phyloP scores from a whole-genome alignment of 1,284 basidiomycete species.

The Leccinum pachyderme region DNA sequence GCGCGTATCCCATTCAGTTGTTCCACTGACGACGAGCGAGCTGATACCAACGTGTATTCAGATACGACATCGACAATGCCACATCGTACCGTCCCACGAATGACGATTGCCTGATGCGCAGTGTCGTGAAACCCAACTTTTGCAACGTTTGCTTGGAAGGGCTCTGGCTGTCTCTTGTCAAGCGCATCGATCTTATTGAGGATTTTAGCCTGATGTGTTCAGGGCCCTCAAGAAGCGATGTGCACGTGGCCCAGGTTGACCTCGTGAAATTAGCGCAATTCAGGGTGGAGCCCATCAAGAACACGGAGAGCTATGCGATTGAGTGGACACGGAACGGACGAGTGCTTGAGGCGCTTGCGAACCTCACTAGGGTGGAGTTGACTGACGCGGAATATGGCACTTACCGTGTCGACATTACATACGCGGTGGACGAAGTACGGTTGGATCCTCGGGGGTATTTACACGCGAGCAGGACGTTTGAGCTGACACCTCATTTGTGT shows the following conservation, averaged over 20 bases:
- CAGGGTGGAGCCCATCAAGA: conserved; percentile 36
- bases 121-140: conserved; percentile 67
- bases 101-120: conserved; percentile 83
- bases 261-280: conserved; percentile 63
- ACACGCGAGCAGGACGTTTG: conserved; percentile 22
- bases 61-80: conserved; percentile 57
- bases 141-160: conserved; percentile 75
- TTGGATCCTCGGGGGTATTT: conserved; percentile 41
- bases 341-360: conserved; percentile 43
- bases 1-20: conserved; percentile 34
- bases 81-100: conserved; percentile 77
- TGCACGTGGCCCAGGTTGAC: conserved; percentile 39
- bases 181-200: conserved; percentile 62
- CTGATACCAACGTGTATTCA: conserved; percentile 24
- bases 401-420: conserved; percentile 49
- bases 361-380: conserved; percentile 47
- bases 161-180: conserved; percentile 65
- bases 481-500: conserved; percentile 7
- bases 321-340: conserved; percentile 50
- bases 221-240: conserved; percentile 11
- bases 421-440: conserved; percentile 57
- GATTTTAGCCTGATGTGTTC: conserved; percentile 30
- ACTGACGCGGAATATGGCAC: conserved; percentile 37
- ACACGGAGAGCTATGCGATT: conserved; percentile 53
- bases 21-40: neutral